Evolutionary conservation across 148 eudicot genomes (phyloP).

Genomic region (Tetragonia tetragonoides): DNA sequence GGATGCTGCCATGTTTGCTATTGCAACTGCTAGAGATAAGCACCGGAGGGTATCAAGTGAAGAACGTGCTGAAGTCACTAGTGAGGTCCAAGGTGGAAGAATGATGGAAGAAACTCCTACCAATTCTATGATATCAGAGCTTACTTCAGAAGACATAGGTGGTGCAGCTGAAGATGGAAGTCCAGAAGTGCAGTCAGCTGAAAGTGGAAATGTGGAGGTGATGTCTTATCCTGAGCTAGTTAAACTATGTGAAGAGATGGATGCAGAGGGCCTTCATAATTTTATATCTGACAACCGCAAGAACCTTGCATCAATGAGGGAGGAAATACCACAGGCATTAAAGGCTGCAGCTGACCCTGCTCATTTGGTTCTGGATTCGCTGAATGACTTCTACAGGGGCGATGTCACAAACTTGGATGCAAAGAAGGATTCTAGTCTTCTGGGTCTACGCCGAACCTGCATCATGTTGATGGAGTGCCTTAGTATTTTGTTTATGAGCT

Average conservation of each 20-base stretch:
- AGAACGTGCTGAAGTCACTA: slow-evolving; percentile 30
- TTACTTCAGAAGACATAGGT: slow-evolving; percentile 34
- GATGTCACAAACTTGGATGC: slow-evolving; percentile 65
- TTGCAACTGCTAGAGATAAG: slow-evolving; percentile 68
- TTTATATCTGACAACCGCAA: slow-evolving; percentile 98
- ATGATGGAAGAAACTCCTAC: slow-evolving; percentile 48
- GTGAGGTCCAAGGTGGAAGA: slow-evolving; percentile 41
- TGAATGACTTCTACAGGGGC: slow-evolving; percentile 66
- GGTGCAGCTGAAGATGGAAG: slow-evolving; percentile 36
- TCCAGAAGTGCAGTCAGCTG: slow-evolving; percentile 42
- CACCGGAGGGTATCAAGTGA: slow-evolving; percentile 46
- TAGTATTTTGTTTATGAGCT: slow-evolving; percentile 49
- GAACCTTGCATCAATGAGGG: slow-evolving; percentile 89
- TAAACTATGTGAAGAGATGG: slow-evolving; percentile 79
- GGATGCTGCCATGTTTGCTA: slow-evolving; percentile 87
- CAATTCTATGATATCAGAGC: slow-evolving; percentile 47
- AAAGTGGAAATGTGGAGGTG: slow-evolving; percentile 49
- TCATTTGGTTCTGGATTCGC: slow-evolving; percentile 75
- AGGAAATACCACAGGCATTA: slow-evolving; percentile 88
- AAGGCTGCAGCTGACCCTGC: slow-evolving; percentile 84
- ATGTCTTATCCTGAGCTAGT: slow-evolving; percentile 75
- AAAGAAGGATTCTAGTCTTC: slow-evolving; percentile 79
- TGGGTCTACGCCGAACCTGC: slow-evolving; percentile 92
- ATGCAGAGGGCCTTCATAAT: slow-evolving; percentile 82
- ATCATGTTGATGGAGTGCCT: slow-evolving; percentile 99